phyloP scores from a whole-genome alignment of 352 stramenopile species.

The Pythium graminicola region DNA sequence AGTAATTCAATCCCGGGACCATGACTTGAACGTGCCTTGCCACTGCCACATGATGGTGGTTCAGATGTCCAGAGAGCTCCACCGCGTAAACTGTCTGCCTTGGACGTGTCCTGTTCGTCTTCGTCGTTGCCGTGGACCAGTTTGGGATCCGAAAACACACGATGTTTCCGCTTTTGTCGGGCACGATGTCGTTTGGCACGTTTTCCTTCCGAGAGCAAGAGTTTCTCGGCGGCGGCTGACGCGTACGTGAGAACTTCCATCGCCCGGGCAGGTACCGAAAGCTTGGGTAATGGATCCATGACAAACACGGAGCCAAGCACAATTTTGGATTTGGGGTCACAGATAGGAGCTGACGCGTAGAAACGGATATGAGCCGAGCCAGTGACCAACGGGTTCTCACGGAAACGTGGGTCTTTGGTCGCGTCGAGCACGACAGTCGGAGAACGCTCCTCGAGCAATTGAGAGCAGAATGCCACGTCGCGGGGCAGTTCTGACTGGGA shows the following conservation, averaged over 20 bases:
- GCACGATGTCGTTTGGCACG: background rate
- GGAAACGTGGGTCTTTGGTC: conserved; percentile 77
- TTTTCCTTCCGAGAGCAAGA: conserved; percentile 9
- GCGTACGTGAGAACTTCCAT: conserved; percentile 70
- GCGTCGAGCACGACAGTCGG: conserved; percentile 81
- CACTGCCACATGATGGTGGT: background rate
- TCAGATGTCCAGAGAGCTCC: conserved; percentile 8
- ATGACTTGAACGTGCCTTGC: background rate
- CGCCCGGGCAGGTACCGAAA: conserved; percentile 33
- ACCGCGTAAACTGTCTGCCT: background rate
- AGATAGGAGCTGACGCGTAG: conserved; percentile 82
- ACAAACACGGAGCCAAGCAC: conserved; percentile 79
- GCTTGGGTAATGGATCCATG: conserved; percentile 60
- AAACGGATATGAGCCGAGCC: conserved; percentile 89
- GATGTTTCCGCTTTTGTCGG: conserved; percentile 15
- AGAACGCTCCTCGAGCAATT: conserved; percentile 34
- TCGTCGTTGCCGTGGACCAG: conserved; percentile 28
- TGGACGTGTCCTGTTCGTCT: conserved; percentile 21
- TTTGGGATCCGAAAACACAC: conserved; percentile 26
- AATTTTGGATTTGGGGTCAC: conserved; percentile 42
- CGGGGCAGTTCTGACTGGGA: conserved; percentile 51
- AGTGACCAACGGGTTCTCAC: conserved; percentile 79
- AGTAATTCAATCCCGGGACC: conserved; percentile 23
- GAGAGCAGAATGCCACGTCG: conserved; percentile 59
- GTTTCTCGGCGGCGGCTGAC: conserved; percentile 41